phyloP scores from a whole-genome alignment of 371 early-diverging fungal genomes.

The Mortierella sp. region DNA sequence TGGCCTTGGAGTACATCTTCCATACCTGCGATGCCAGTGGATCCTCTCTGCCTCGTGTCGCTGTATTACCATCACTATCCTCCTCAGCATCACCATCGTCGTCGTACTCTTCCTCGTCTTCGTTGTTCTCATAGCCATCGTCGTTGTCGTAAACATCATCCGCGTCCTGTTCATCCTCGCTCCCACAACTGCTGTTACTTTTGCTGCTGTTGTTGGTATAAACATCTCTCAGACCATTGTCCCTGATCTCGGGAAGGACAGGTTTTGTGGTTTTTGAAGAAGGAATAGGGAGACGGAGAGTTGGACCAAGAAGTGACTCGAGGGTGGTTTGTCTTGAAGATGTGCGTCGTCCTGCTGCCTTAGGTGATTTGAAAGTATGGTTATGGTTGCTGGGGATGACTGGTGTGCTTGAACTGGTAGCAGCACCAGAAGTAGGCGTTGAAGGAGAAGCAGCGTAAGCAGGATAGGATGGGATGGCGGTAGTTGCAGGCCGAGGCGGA shows the following conservation, averaged over 20 bases:
- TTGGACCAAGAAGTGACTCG: slow-evolving; percentile 15
- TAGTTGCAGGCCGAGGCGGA: slow-evolving; percentile 6
- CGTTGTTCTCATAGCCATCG: neutral
- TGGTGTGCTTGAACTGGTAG: neutral
- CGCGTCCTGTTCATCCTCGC: slow-evolving; percentile 5
- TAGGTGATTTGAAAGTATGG: neutral
- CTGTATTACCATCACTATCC: slow-evolving; percentile 43
- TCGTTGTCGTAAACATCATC: neutral
- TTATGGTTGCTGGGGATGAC: neutral
- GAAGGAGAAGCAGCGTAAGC: neutral
- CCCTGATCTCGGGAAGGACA: neutral
- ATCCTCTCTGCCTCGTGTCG: slow-evolving; percentile 55
- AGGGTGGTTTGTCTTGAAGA: neutral
- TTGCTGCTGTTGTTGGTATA: neutral
- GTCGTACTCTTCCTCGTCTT: neutral
- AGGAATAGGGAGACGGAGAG: slow-evolving; percentile 4
- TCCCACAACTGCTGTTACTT: neutral
- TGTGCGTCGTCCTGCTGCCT: slow-evolving; percentile 1
- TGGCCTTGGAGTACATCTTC: slow-evolving; percentile 76
- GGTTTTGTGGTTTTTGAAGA: slow-evolving; percentile 8
- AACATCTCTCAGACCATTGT: neutral
- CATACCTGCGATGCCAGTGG: slow-evolving; percentile 73
- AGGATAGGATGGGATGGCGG: slow-evolving; percentile 1
- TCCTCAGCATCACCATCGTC: neutral
- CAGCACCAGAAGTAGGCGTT: neutral